phyloP scores from a whole-genome alignment of 2,329 filamentous ascomycete species.

The Sarocladiaceae sp. region DNA sequence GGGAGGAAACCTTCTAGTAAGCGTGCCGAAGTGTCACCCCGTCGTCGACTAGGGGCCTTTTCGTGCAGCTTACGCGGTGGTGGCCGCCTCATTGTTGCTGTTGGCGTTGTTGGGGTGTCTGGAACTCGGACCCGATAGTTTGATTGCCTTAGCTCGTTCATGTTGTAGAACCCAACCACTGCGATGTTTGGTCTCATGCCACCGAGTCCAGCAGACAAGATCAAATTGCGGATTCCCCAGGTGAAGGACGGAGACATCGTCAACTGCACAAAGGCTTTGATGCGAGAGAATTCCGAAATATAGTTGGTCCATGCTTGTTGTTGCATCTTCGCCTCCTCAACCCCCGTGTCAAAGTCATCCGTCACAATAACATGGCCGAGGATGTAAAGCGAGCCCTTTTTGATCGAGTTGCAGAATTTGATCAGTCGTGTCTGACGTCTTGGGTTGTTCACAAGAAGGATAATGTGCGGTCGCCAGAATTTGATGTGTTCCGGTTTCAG shows the following conservation, averaged over 20 bases:
- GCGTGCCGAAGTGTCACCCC: constrained; percentile 49
- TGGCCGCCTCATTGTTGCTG: constrained; percentile 24
- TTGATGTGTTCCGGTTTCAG: constrained; percentile 85
- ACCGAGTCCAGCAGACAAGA: constrained; percentile 73
- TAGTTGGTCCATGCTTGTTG: constrained; percentile 81
- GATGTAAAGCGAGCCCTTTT: constrained; percentile 81
- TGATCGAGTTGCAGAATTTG: constrained; percentile 85
- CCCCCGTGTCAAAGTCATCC: constrained; percentile 69
- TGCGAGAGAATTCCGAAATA: constrained; percentile 72
- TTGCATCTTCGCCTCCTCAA: constrained; percentile 74
- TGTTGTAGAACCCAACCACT: constrained; percentile 72
- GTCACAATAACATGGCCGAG: constrained; percentile 85
- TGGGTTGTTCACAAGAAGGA: constrained; percentile 77
- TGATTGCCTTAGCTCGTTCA: constrained; percentile 65
- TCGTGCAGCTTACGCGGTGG: constrained; percentile 23
- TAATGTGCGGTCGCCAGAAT: constrained; percentile 85
- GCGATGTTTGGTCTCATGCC: constrained; percentile 89
- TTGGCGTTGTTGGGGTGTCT: constrained; percentile 33
- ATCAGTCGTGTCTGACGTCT: constrained; percentile 77
- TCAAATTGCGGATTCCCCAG: constrained; percentile 79
- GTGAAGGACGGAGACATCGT: constrained; percentile 75
- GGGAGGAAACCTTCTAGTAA: constrained; percentile 55
- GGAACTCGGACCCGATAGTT: constrained; percentile 51
- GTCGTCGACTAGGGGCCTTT: constrained; percentile 29
- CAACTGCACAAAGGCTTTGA: constrained; percentile 86